Evolutionary conservation across 2,329 filamentous ascomycete species (phyloP).

Genomic region (Phaeosphaeriaceae sp.): DNA sequence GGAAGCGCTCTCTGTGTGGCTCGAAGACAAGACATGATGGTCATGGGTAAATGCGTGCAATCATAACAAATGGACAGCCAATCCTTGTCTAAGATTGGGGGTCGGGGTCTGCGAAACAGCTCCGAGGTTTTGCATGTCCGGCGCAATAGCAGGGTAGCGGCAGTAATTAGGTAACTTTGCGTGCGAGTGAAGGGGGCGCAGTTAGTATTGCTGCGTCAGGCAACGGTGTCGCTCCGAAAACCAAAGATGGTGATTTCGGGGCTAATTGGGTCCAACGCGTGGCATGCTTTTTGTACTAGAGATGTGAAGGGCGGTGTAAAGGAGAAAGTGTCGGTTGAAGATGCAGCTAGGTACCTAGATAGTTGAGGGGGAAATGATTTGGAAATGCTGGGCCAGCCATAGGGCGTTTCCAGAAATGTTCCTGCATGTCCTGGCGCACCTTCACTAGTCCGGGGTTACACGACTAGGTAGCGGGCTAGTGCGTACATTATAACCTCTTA

Average conservation of each 20-base stretch:
- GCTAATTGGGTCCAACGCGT: not conserved
- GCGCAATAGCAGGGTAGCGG: too few species aligned
- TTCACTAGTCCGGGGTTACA: conserved; percentile 12
- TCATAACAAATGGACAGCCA: too few species aligned
- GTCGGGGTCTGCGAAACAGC: too few species aligned
- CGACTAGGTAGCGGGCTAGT: conserved; percentile 1
- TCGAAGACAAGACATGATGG: too few species aligned
- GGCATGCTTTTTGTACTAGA: not conserved
- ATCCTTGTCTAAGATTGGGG: too few species aligned
- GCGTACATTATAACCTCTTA: conserved; percentile 13
- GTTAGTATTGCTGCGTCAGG: conserved; percentile 15
- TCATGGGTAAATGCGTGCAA: too few species aligned
- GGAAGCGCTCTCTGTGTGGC: too few species aligned
- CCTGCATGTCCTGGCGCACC: conserved; percentile 18
- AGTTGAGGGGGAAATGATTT: not conserved
- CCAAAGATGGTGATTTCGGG: not conserved
- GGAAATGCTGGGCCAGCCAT: conserved; percentile 19
- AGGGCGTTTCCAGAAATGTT: conserved; percentile 22
- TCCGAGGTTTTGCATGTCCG: too few species aligned
- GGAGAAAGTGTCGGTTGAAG: conserved; percentile 4
- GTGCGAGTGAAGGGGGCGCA: conserved; percentile 2
- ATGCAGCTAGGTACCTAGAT: too few species aligned
- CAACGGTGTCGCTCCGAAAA: not conserved
- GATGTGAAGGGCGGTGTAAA: conserved; percentile 4
- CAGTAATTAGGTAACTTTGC: too few species aligned